Base-by-base conservation (phyloP, 345 rosid species). In the Eucalyptus tenuipes region DNA sequence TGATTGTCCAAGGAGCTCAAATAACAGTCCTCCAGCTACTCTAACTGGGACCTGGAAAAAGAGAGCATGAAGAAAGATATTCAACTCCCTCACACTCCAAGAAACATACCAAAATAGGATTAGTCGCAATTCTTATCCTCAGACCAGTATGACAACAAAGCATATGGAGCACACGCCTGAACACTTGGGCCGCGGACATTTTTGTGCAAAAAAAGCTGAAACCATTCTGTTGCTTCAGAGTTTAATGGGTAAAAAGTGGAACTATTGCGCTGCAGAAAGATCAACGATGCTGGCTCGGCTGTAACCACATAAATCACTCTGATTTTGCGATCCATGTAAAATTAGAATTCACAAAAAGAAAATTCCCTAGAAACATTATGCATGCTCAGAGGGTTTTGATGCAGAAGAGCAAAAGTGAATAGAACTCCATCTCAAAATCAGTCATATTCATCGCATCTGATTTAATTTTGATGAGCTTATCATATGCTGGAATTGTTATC, bases 1-100 rank as follows among this genome's bases (percentile, higher is more conserved):
- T 86, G 99, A 98, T 90, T 98, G 99, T 49, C 99, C 99, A 92
- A 97, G 92, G 29, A 98, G 97, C 93, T 98, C 99, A 94, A 98
- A 98, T 89, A 98, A 88, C 49, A 98, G 94, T 57, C 99, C 99
- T 91, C 99, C 99, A 89, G 99, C 97, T 84, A 97, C 99, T 92
- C 99, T 95, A 85, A 98, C 99, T 0, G 99, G 99, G 85, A 98
- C 99, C 96, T 95, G 87, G 40, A 89, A 68, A 89, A 81, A 90
- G 66, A 88, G 33, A 33, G 37, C 37, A 40, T 8, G 2, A 4
- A 87, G 88, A 81, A 75, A 68, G 29, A 40, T 3, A 86, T 37
- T 49, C 10, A 85, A 64, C 33, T 33, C 15, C 86, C n/a, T 45
- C 48, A 37, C 79, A 81, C 40, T 45, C 82, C 40, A 29, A 10